phyloP scores from a whole-genome alignment of 345 rosid species.

The Acer yangbiense region DNA sequence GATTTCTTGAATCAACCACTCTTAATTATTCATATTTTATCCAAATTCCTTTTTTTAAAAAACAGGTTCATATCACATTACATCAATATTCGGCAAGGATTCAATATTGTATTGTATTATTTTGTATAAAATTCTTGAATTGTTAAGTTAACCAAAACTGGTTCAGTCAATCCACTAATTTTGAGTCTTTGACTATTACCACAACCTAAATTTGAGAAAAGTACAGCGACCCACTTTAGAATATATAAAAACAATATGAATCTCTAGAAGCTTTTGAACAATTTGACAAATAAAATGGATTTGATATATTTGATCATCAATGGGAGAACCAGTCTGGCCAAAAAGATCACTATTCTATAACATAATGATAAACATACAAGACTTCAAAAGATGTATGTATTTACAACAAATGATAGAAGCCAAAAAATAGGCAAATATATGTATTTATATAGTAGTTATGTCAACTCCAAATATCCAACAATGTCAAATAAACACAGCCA shows the following conservation, averaged over 20 bases:
- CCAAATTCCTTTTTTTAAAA: no score
- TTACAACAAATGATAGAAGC: conserved; percentile 2
- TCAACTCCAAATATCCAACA: background rate
- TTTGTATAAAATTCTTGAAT: background rate
- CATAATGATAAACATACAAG: no score
- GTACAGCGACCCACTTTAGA: background rate
- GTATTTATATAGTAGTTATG: background rate
- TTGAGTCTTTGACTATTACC: no score
- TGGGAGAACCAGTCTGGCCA: no score
- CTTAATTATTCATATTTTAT: no score
- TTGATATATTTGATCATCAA: no score
- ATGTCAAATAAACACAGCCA: conserved; percentile 2
- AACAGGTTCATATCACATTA: no score
- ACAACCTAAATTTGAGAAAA: background rate
- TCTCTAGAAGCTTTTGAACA: background rate
- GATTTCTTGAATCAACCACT: no score
- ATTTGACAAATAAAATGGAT: background rate
- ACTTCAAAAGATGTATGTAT: background rate
- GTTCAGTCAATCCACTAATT: background rate
- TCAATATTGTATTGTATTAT: no score
- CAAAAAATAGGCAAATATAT: background rate
- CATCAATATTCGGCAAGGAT: no score
- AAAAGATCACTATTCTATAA: no score
- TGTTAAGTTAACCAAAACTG: background rate
- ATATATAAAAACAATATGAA: background rate